Conservation (phyloP, 148 eudicot species). For the Tetragonia tetragonoides region DNA sequence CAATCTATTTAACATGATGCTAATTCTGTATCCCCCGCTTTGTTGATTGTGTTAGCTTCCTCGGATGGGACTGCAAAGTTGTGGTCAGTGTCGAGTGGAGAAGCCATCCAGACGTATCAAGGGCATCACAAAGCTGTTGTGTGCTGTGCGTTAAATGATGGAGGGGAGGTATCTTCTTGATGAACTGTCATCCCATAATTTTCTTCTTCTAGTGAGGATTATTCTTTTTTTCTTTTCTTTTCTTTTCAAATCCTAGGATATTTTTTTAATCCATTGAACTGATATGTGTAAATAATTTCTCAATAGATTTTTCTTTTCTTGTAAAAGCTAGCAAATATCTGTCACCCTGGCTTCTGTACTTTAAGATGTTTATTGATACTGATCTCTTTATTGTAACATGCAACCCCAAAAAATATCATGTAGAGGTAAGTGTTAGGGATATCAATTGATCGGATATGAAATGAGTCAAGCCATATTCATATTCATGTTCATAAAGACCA, state of each 20-base stretch:
- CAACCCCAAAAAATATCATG: too few relatives aligned
- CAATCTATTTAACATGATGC: not conserved
- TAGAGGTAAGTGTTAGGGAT: too few relatives aligned
- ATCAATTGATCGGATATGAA: too few relatives aligned
- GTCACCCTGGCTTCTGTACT: not conserved
- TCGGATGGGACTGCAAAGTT: conserved; percentile 85
- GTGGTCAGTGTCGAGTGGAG: conserved; percentile 76
- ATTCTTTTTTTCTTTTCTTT: not conserved
- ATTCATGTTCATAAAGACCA: too few relatives aligned
- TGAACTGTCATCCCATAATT: conserved; percentile 4
- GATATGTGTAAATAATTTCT: too few relatives aligned
- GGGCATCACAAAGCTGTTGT: conserved; percentile 96
- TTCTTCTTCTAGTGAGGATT: too few relatives aligned
- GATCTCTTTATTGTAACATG: too few relatives aligned
- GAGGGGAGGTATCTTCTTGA: conserved; percentile 68
- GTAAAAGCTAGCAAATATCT: not conserved
- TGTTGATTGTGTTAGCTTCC: conserved; percentile 56
- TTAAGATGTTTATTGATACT: too few relatives aligned
- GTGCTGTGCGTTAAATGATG: conserved; percentile 94
- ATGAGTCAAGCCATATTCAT: too few relatives aligned
- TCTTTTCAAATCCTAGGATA: too few relatives aligned
- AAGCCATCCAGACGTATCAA: conserved; percentile 70
- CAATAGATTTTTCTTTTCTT: too few relatives aligned
- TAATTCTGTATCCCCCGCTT: not conserved
- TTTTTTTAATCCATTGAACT: not conserved